phyloP scores from a whole-genome alignment of 768 basidiomycete genomes.

The Tremella fuciformis region DNA sequence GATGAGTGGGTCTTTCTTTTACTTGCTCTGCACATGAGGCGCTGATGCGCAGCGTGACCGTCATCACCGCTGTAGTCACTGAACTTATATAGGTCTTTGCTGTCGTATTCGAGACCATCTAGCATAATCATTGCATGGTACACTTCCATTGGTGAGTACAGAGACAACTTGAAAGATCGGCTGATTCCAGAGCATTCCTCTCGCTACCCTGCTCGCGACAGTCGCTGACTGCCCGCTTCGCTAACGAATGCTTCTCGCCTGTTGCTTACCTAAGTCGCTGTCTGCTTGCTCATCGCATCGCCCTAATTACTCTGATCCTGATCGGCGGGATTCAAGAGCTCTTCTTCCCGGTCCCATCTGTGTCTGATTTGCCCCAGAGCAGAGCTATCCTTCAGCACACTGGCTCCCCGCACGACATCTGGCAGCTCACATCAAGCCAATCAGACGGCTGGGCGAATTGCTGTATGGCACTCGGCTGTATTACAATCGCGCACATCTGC shows the following conservation, averaged over 20 bases:
- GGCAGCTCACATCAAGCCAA: constrained; percentile 23
- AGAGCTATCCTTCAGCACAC: constrained; percentile 16
- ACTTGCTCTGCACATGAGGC: not conserved
- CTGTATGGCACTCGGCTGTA: constrained; percentile 26
- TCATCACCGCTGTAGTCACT: constrained; percentile 45
- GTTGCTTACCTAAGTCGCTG: too few species aligned
- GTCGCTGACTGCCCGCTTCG: too few species aligned
- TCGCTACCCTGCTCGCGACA: too few species aligned
- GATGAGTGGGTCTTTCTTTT: constrained; percentile 47
- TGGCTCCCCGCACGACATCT: not conserved
- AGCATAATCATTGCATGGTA: too few species aligned
- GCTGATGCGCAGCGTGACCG: constrained; percentile 39
- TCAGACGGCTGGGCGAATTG: constrained; percentile 18
- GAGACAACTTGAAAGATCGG: too few species aligned
- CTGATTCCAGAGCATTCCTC: too few species aligned
- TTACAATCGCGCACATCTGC: constrained; percentile 22
- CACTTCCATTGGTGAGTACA: too few species aligned
- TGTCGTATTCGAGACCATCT: too few species aligned
- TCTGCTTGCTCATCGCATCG: too few species aligned
- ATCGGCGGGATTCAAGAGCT: not conserved
- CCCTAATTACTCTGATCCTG: too few species aligned
- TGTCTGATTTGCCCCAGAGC: constrained; percentile 12
- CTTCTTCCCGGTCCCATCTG: constrained; percentile 8
- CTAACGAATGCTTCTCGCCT: too few species aligned
- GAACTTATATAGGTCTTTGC: not conserved